A percentile compares a stretch with the other conserved stretches of the same genome.
phyloP scores from a whole-genome alignment of 2,329 filamentous ascomycete species.

The Stachybotrys echinatus region DNA sequence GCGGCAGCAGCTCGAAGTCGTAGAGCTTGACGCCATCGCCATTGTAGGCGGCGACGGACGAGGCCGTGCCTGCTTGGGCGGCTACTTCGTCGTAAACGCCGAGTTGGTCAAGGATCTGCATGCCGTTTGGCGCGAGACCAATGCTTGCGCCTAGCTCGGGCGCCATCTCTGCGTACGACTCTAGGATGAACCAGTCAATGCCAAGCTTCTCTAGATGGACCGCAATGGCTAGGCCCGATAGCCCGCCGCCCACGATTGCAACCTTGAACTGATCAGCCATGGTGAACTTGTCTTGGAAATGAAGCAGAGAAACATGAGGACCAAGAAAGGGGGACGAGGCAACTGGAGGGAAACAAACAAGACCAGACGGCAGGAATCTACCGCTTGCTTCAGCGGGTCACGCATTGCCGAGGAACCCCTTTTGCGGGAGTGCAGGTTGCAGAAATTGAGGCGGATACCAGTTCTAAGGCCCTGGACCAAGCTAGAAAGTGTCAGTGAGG shows the following conservation, averaged over 20 bases:
- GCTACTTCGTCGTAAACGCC: constrained; percentile 15
- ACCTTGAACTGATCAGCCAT: neutral
- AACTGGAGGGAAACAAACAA: no score
- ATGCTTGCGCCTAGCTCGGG: constrained; percentile 44
- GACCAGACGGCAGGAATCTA: no score
- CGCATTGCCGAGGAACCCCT: no score
- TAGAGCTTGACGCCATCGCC: neutral
- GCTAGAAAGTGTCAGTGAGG: no score
- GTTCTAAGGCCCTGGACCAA: no score
- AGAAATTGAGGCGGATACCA: no score
- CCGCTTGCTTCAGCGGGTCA: no score
- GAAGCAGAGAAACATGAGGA: neutral
- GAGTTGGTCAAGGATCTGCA: constrained; percentile 44
- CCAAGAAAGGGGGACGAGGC: neutral
- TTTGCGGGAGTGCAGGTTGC: no score
- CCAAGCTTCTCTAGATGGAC: constrained; percentile 28
- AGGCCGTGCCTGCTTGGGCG: neutral
- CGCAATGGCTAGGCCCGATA: constrained; percentile 28
- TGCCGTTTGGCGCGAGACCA: constrained; percentile 34
- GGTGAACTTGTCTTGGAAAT: neutral
- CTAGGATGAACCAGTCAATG: constrained; percentile 44
- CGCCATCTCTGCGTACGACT: constrained; percentile 32
- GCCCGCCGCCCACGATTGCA: constrained; percentile 38
- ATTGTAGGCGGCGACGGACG: neutral
- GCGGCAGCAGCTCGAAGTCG: neutral